Conservation (phyloP, 306 rosid species). For the Boehmeria nivea region DNA sequence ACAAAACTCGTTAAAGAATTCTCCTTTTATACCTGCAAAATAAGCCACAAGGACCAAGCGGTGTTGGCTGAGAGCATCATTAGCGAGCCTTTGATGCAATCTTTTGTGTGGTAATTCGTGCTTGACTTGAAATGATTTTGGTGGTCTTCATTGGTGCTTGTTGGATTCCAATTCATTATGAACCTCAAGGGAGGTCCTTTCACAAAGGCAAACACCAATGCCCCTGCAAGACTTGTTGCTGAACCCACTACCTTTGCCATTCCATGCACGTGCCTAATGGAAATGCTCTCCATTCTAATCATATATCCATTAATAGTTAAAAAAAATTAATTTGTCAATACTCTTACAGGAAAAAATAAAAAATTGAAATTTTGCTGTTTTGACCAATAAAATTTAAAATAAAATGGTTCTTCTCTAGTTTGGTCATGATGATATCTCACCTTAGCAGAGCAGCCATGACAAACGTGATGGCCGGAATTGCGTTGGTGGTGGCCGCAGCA, state of each 20-base stretch:
- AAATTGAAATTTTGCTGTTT: too few species aligned
- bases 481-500: conserved; percentile 80
- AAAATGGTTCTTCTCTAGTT: too few species aligned
- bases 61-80: conserved; percentile 80
- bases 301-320: not conserved
- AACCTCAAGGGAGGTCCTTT: conserved; percentile 63
- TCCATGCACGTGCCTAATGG: conserved; percentile 47
- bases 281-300: conserved; percentile 60
- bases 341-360: not conserved
- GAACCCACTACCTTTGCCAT: conserved; percentile 72
- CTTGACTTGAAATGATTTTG: conserved; percentile 17
- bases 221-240: conserved; percentile 59
- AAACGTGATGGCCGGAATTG: conserved; percentile 78
- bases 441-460: conserved; percentile 58
- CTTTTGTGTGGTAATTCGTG: conserved; percentile 20
- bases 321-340: too few species aligned
- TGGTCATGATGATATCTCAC: conserved; percentile 35
- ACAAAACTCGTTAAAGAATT: too few species aligned
- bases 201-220: conserved; percentile 61
- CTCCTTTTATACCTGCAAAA: too few species aligned
- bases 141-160: conserved; percentile 5
- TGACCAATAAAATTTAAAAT: too few species aligned
- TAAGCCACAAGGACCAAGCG: conserved; percentile 80
- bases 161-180: conserved; percentile 38
- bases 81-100: conserved; percentile 55